These are phyloP conservation scores for Sphaerulina musiva DNA, from an alignment of 2,329 filamentous ascomycete genomes.

Conservation along the genomic window DNA sequence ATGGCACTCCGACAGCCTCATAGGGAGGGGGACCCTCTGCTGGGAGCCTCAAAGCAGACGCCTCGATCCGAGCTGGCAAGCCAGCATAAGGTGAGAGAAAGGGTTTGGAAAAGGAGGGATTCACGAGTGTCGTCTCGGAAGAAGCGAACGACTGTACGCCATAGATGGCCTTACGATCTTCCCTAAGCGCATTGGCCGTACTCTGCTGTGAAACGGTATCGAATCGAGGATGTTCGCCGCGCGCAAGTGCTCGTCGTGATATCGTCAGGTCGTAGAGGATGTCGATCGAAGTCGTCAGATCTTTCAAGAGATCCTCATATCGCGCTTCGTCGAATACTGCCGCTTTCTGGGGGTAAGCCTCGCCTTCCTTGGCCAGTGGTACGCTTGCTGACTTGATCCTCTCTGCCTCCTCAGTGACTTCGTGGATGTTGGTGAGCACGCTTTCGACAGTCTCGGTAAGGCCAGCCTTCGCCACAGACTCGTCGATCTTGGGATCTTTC, in stretches of 20 bases:
- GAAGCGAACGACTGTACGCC: conserved; percentile 31
- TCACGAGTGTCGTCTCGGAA: conserved; percentile 41
- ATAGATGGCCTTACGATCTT: conserved; percentile 11
- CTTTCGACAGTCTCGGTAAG: conserved; percentile 70
- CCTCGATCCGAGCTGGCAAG: conserved; percentile 41
- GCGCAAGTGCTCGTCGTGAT: conserved; percentile 48
- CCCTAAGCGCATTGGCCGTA: conserved; percentile 12
- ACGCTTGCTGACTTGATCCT: conserved; percentile 51
- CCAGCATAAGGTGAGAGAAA: conserved; percentile 31
- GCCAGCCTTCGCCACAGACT: conserved; percentile 60
- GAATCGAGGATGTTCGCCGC: conserved; percentile 34
- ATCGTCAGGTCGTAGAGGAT: conserved; percentile 70
- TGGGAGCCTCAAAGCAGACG: conserved; percentile 39
- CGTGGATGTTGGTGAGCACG: conserved; percentile 74
- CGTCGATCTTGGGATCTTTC: conserved; percentile 63
- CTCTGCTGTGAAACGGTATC: conserved; percentile 5
- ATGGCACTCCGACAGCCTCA: conserved; percentile 41
- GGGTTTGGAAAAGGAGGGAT: conserved; percentile 30
- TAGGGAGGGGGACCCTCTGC: conserved; percentile 46
- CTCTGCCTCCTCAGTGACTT: conserved; percentile 70
- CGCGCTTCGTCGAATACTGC: conserved; percentile 59
- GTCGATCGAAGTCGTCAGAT: conserved; percentile 71
- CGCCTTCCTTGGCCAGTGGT: conserved; percentile 32
- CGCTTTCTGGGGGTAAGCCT: conserved; percentile 34
- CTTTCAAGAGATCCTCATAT: conserved; percentile 67